These are phyloP conservation scores for Sordaria brevicollis DNA, from an alignment of 495 filamentous ascomycete genomes.

Conservation along the genomic window DNA sequence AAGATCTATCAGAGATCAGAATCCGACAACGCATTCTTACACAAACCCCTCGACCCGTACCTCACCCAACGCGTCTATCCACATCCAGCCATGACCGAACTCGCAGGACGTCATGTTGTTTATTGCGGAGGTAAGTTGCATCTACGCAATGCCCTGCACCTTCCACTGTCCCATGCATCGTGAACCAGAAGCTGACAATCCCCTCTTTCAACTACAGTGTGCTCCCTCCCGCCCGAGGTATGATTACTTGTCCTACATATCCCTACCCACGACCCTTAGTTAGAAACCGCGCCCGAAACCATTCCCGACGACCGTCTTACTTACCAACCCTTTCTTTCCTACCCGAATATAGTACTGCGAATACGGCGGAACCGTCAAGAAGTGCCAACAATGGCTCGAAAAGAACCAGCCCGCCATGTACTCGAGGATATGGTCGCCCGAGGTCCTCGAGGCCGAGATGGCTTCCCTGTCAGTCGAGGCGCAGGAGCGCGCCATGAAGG, in stretches of 20 bases:
- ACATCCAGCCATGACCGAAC: constrained; percentile 17
- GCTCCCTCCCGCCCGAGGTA: constrained; percentile 91
- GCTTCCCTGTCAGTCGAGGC: constrained; percentile 78
- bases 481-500: constrained; percentile 85
- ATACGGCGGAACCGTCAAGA: constrained; percentile 95
- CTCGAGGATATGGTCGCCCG: constrained; percentile 69
- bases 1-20: not conserved
- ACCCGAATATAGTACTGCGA: constrained; percentile 74
- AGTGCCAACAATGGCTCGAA: constrained; percentile 92
- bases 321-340: not conserved
- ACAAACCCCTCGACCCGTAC: not conserved
- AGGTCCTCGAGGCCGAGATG: constrained; percentile 72
- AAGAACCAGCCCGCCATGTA: constrained; percentile 65
- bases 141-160: constrained; percentile 14
- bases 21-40: not conserved
- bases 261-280: not conserved
- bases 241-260: constrained; percentile 15
- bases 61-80: not conserved
- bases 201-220: constrained; percentile 48
- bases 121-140: constrained; percentile 26
- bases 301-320: not conserved
- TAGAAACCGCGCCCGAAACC: not conserved
- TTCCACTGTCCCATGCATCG: constrained; percentile 9
- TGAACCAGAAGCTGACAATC: not conserved
- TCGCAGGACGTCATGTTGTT: constrained; percentile 14